These are phyloP conservation scores for Hirsutella thompsonii DNA, from an alignment of 2,329 filamentous ascomycete genomes.

Conservation along the genomic window DNA sequence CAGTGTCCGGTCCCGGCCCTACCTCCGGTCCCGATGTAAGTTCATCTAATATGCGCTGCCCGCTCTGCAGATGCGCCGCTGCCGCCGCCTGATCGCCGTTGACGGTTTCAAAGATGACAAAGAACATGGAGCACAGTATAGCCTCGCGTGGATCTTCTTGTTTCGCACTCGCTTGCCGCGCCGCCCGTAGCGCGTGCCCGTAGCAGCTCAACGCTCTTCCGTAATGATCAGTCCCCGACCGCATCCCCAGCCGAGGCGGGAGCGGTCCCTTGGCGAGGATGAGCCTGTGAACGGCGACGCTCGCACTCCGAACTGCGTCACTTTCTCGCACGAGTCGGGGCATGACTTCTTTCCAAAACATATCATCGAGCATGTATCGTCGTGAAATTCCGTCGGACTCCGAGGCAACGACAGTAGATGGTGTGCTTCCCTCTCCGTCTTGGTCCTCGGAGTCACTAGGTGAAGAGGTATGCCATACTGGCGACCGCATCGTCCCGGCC, in stretches of 20 bases:
- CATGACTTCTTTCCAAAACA: constrained; percentile 21
- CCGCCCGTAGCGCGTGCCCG: constrained; percentile 17
- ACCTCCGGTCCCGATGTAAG: constrained; percentile 8
- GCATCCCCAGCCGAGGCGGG: background rate
- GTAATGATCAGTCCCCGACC: constrained; percentile 12
- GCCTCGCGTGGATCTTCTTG: constrained; percentile 13
- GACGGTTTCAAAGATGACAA: constrained; percentile 23
- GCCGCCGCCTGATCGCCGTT: constrained; percentile 22
- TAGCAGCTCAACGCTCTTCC: constrained; percentile 19
- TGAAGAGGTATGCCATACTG: background rate
- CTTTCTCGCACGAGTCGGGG: constrained; percentile 20
- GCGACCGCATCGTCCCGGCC: background rate
- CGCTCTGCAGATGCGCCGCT: constrained; percentile 21
- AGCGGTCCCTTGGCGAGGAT: constrained; percentile 13
- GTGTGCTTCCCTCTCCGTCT: background rate
- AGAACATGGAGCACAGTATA: constrained; percentile 22
- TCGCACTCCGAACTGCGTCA: constrained; percentile 21
- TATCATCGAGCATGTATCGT: constrained; percentile 14
- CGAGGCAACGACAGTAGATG: background rate
- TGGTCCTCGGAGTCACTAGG: background rate
- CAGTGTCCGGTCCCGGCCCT: background rate
- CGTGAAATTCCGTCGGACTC: background rate
- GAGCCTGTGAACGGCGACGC: constrained; percentile 22
- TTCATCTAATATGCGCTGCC: constrained; percentile 22
- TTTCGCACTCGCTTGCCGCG: constrained; percentile 9